Evolutionary conservation across 2,329 filamentous ascomycete species (phyloP).

Genomic region (Trichoderma hamatum): DNA sequence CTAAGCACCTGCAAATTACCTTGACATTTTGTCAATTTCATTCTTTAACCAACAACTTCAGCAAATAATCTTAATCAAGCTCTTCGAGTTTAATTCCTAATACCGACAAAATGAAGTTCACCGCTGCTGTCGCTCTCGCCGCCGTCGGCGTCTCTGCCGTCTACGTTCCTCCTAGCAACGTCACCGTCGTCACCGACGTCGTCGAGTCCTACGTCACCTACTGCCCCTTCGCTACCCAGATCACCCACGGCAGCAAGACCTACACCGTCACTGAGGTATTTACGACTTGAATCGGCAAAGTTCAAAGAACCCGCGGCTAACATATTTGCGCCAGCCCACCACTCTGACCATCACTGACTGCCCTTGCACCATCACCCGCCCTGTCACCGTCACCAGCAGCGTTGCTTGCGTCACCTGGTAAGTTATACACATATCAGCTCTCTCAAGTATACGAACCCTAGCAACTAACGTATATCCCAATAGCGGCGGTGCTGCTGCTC

Average conservation of each 20-base stretch:
- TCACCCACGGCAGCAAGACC: conserved; percentile 66
- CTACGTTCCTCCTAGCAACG: conserved; percentile 44
- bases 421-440: conserved; percentile 29
- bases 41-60: conserved; percentile 49
- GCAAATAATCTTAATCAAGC: conserved; percentile 37
- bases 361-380: conserved; percentile 69
- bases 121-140: conserved; percentile 56
- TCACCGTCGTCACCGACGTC: conserved; percentile 65
- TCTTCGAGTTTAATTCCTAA: conserved; percentile 46
- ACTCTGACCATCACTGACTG: conserved; percentile 73
- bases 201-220: conserved; percentile 70
- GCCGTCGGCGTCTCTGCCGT: conserved; percentile 56
- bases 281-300: neutral
- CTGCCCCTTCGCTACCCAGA: conserved; percentile 68
- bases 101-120: conserved; percentile 68
- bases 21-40: conserved; percentile 62
- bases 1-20: conserved; percentile 42
- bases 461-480: conserved; percentile 30
- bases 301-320: neutral
- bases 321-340: conserved; percentile 47
- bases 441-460: conserved; percentile 5
- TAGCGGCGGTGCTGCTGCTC: conserved; percentile 42
- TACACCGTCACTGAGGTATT: conserved; percentile 69
- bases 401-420: conserved; percentile 60
- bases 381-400: conserved; percentile 55